Percentiles rank a stretch among this genome's conserved stretches.
phyloP scores from a whole-genome alignment of 1,139 yeast species.

The Protomyces pachydermus region DNA sequence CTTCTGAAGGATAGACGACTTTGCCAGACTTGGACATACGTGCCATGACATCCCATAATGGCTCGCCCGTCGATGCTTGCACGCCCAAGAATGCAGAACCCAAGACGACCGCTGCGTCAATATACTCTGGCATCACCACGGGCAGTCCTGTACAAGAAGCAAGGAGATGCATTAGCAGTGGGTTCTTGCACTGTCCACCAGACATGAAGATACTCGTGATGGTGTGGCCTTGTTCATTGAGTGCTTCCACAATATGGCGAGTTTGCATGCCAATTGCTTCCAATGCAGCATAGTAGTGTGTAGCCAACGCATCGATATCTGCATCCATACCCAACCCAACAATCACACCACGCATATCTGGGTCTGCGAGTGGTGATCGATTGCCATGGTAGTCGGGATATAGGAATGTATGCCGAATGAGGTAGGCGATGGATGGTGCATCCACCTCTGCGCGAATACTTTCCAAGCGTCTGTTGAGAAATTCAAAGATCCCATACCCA shows the following conservation, averaged over 20 bases:
- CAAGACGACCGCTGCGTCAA: conserved; percentile 93
- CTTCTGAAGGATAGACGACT: conserved; percentile 62
- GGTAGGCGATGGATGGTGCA: conserved; percentile 66
- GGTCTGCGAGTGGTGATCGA: conserved; percentile 93
- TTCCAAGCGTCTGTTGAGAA: conserved; percentile 69
- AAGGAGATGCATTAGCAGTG: conserved; percentile 75
- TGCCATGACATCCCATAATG: conserved; percentile 81
- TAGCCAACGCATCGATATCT: conserved; percentile 75
- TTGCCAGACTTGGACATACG: conserved; percentile 77
- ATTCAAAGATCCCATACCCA: conserved; percentile 72
- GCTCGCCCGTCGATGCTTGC: conserved; percentile 57
- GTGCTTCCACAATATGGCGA: conserved; percentile 82
- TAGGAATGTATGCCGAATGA: conserved; percentile 80
- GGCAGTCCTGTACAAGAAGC: conserved; percentile 93
- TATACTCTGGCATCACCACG: conserved; percentile 86
- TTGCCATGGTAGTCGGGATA: conserved; percentile 97
- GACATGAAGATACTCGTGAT: conserved; percentile 77
- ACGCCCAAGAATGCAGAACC: conserved; percentile 95
- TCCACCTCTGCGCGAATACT: conserved; percentile 53
- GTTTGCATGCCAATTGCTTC: conserved; percentile 98
- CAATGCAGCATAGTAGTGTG: conserved; percentile 85
- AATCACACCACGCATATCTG: conserved; percentile 86
- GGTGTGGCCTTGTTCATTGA: conserved; percentile 73
- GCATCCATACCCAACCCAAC: conserved; percentile 91
- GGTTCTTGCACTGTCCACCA: conserved; percentile 95